Conservation (phyloP, 2,329 filamentous ascomycete species). For the Phialemoniopsis sp. region DNA sequence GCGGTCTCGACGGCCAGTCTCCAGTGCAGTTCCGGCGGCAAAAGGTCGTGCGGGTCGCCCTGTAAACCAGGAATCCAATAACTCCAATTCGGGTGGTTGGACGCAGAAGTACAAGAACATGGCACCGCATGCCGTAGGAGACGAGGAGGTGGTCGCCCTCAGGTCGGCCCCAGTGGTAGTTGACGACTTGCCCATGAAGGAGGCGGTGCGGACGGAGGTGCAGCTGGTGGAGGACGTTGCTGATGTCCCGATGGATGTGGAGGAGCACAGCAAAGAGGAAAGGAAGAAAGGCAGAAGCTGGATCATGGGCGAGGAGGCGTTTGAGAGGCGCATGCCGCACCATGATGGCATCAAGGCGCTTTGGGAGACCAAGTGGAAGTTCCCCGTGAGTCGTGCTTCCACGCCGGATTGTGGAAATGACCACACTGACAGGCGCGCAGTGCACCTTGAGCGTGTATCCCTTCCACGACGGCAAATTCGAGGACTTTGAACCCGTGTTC, state of each 20-base stretch:
- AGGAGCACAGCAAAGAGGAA: background rate
- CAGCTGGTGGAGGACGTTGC: too few relatives aligned
- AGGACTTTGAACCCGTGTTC: conserved; percentile 69
- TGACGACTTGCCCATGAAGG: too few relatives aligned
- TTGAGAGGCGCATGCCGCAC: conserved; percentile 46
- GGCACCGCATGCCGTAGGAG: too few relatives aligned
- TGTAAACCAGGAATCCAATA: too few relatives aligned
- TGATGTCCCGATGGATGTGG: background rate
- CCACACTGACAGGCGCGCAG: too few relatives aligned
- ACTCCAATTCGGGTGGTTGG: too few relatives aligned
- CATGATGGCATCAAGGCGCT: conserved; percentile 56
- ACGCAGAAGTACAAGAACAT: too few relatives aligned
- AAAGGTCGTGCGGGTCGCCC: too few relatives aligned
- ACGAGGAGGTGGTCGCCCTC: too few relatives aligned
- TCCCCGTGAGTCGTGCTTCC: conserved; percentile 44
- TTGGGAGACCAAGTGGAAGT: conserved; percentile 76
- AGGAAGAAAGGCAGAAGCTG: conserved; percentile 19
- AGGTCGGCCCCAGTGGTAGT: too few relatives aligned
- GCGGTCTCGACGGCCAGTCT: conserved; percentile 6
- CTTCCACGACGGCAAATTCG: conserved; percentile 67
- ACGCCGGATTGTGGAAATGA: background rate
- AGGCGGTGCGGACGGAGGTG: too few relatives aligned
- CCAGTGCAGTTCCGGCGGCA: too few relatives aligned
- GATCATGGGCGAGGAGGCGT: conserved; percentile 38
- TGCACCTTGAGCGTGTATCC: conserved; percentile 63